These are phyloP conservation scores for Colletotrichum truncatum DNA, from an alignment of 2,329 filamentous ascomycete genomes.

Conservation along the genomic window DNA sequence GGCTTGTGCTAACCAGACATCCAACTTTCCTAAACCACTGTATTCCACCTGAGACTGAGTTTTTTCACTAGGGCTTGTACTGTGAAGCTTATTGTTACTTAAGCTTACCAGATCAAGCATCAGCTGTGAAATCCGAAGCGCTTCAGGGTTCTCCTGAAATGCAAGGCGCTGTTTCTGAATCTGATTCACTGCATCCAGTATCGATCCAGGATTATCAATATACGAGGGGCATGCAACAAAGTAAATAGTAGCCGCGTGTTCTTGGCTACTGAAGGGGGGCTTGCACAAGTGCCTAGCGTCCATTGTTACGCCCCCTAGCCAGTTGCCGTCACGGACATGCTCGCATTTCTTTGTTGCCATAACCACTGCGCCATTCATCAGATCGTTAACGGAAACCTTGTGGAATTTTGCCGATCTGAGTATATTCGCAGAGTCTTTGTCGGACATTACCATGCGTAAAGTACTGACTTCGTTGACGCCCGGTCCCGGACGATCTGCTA, in stretches of 20 bases:
- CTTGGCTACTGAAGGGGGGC: neutral
- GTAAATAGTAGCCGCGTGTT: neutral
- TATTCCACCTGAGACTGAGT: constrained; percentile 7
- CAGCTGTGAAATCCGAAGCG: neutral
- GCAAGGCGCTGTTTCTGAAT: neutral
- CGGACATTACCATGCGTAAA: neutral
- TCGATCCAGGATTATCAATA: neutral
- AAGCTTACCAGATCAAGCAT: neutral
- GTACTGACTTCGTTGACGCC: neutral
- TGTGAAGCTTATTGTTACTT: neutral
- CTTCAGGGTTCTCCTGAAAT: neutral
- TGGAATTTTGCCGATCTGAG: neutral
- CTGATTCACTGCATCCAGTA: neutral
- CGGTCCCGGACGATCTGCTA: neutral
- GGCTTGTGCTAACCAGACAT: neutral
- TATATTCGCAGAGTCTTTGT: neutral
- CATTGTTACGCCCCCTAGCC: neutral
- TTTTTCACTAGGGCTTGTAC: neutral
- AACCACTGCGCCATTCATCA: neutral
- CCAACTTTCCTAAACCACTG: neutral
- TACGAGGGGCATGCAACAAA: neutral
- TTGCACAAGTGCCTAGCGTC: neutral
- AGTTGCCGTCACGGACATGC: neutral
- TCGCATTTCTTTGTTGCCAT: neutral
- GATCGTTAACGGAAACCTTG: neutral